Conservation (phyloP, 1,139 yeast species). For the Magnusiomyces ingens region DNA sequence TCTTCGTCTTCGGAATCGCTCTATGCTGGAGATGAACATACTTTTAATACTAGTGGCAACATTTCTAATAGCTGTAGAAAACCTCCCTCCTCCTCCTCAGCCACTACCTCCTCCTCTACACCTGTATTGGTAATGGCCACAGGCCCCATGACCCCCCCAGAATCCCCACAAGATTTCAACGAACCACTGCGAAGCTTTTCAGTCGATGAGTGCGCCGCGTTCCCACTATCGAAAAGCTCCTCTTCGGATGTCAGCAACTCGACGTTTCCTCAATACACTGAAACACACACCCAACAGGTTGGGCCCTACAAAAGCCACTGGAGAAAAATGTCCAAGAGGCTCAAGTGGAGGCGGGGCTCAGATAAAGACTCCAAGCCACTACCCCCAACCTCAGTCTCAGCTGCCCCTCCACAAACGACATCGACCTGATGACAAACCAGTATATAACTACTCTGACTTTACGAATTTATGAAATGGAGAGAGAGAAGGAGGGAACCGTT, state of each 20-base stretch:
- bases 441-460: no score
- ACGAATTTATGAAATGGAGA: no score
- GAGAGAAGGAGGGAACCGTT: no score
- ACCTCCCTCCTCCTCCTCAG: no score
- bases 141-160: slow-evolving; percentile 16
- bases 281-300: background rate
- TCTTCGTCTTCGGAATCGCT: slow-evolving; percentile 11
- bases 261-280: background rate
- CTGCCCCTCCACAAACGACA: no score
- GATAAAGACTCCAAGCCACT: slow-evolving; percentile 6
- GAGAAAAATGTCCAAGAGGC: slow-evolving; percentile 16
- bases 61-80: background rate
- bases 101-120: no score
- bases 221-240: background rate
- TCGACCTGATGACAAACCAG: no score
- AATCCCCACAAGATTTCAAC: slow-evolving; percentile 11
- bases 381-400: no score
- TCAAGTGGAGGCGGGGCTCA: slow-evolving; percentile 14
- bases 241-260: background rate
- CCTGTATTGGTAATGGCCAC: background rate
- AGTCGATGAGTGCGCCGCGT: background rate
- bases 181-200: background rate
- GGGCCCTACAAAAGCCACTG: slow-evolving; percentile 11
- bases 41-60: background rate
- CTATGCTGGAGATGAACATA: slow-evolving; percentile 9